A percentile compares a stretch with the other conserved stretches of the same genome.
Conservation (phyloP, 306 rosid species). For the Coriaria nepalensis region DNA sequence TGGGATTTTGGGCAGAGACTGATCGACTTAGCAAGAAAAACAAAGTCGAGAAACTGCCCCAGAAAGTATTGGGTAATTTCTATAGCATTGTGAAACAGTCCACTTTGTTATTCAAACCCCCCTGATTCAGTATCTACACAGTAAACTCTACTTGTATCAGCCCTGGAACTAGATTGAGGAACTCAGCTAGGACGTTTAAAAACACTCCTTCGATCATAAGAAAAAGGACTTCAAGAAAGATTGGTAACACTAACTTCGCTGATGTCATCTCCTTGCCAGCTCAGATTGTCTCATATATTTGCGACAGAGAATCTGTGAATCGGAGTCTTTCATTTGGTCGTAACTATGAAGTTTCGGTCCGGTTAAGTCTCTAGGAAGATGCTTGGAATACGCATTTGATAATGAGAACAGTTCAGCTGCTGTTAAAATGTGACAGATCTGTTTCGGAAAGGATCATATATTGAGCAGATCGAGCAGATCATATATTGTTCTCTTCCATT, state of each 20-base stretch:
- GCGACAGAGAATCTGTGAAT: no score
- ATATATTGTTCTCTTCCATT: not conserved
- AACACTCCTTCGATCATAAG: slow-evolving; percentile 48
- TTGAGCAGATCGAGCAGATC: not conserved
- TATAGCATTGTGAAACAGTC: not conserved
- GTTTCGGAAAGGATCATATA: not conserved
- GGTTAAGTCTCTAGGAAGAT: slow-evolving; percentile 19
- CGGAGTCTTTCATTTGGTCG: slow-evolving; percentile 2
- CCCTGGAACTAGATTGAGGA: slow-evolving; percentile 33
- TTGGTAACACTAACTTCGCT: slow-evolving; percentile 1
- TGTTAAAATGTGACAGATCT: slow-evolving; percentile 1
- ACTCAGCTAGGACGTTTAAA: slow-evolving; percentile 34
- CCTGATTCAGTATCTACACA: slow-evolving; percentile 1
- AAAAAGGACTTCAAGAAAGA: slow-evolving; percentile 25
- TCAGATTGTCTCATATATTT: not conserved
- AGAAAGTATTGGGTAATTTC: no score
- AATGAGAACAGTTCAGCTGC: slow-evolving; percentile 3
- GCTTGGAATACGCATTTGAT: slow-evolving; percentile 21
- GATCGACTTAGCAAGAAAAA: no score
- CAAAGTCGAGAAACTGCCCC: no score
- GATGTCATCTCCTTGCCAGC: slow-evolving; percentile 8
- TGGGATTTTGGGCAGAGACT: no score
- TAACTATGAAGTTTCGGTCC: slow-evolving; percentile 7
- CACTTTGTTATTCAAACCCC: slow-evolving; percentile 9
- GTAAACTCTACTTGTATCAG: slow-evolving; percentile 8